Conservation (phyloP, 148 eudicot genomes). For the Diospyros kaki region DNA sequence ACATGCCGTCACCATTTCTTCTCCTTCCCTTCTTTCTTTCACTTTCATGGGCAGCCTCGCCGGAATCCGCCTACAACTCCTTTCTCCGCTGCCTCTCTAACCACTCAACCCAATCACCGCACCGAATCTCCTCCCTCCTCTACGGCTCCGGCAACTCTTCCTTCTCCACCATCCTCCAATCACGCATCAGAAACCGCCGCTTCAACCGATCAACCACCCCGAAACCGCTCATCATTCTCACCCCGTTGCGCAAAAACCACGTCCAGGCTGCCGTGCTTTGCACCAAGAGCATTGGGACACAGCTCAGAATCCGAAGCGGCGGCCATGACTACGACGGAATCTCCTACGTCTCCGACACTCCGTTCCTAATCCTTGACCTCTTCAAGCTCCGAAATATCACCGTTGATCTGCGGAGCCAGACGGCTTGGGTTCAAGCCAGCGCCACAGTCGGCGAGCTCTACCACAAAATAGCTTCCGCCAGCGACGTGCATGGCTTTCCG, state of each 20-base stretch:
- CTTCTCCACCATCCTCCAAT: constrained; percentile 20
- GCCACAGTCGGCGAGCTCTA: constrained; percentile 27
- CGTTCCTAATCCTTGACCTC: constrained; percentile 28
- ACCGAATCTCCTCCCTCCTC: constrained; percentile 3
- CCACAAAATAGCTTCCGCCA: constrained; percentile 13
- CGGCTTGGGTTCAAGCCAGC: constrained; percentile 25
- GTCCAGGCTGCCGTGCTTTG: constrained; percentile 41
- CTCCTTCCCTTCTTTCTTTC: no score
- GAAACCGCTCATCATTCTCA: constrained; percentile 35
- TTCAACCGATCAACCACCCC: constrained; percentile 36
- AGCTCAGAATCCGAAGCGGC: constrained; percentile 22
- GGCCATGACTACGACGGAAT: constrained; percentile 29
- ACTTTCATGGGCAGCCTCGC: no score
- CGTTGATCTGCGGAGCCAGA: neutral
- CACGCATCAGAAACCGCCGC: constrained; percentile 33
- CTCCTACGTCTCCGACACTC: constrained; percentile 14
- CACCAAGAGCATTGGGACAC: neutral
- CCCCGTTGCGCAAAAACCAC: constrained; percentile 32
- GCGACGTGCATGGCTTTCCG: constrained; percentile 18
- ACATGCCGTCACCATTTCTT: no score
- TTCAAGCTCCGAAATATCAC: constrained; percentile 17
- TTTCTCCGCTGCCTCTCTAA: neutral
- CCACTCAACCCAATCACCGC: neutral
- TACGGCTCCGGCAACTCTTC: constrained; percentile 23
- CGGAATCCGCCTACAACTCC: neutral